phyloP scores from a whole-genome alignment of 2,329 filamentous ascomycete genomes.

The Microdochium nivale region DNA sequence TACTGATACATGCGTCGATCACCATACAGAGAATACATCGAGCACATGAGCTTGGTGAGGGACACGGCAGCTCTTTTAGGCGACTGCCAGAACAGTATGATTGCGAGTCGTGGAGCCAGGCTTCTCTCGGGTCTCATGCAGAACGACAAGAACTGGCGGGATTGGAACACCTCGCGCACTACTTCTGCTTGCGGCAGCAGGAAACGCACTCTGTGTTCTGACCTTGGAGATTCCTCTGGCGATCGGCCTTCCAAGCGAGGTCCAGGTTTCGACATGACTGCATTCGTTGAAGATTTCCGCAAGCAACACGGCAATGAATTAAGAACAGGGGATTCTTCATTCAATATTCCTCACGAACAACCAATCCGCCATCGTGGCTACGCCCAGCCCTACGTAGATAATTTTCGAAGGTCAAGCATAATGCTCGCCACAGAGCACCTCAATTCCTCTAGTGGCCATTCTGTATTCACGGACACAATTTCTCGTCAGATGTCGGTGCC shows the following conservation, averaged over 20 bases:
- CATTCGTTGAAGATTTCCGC: slow-evolving; percentile 19
- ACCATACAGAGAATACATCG: slow-evolving; percentile 12
- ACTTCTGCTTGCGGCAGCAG: not conserved
- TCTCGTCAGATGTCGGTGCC: not conserved
- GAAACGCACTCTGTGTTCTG: not conserved
- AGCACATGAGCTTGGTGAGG: slow-evolving; percentile 20
- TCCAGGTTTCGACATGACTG: slow-evolving; percentile 15
- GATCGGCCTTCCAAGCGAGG: slow-evolving; percentile 1
- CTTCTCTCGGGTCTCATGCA: slow-evolving; percentile 23
- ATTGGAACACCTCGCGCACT: not conserved
- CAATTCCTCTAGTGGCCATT: not conserved
- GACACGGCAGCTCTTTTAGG: slow-evolving; percentile 22
- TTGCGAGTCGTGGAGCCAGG: slow-evolving; percentile 26
- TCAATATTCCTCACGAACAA: too few species aligned
- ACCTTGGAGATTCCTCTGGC: not conserved
- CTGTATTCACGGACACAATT: not conserved
- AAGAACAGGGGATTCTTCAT: too few species aligned
- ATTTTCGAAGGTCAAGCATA: too few species aligned
- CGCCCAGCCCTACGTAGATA: too few species aligned
- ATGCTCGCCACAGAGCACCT: too few species aligned
- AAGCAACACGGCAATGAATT: slow-evolving; percentile 5
- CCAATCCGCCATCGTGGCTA: too few species aligned
- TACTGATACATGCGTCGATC: not conserved
- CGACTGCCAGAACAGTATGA: slow-evolving; percentile 24
- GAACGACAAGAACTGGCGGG: not conserved